Evolutionary conservation across 805 yeast species (phyloP), one percentile per base, ranked within the genome.

Genomic region (Pichia occidentalis): DNA sequence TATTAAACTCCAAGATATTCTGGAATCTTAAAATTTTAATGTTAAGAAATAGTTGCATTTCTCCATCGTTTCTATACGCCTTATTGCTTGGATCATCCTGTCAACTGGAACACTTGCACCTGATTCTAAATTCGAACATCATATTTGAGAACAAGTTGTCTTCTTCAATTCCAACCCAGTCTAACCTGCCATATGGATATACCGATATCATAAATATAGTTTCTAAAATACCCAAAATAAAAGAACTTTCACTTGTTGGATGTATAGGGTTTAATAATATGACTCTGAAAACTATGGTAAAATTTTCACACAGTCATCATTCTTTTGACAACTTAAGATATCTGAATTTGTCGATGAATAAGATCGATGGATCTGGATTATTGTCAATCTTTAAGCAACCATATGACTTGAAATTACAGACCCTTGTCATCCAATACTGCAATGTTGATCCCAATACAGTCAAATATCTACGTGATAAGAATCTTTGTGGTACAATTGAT

Each of bases 311-410:
- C 4, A 13, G 23, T 4, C n/a, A 37, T 17, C 22, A 26, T 12
- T 13, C 24, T 19, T 31, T 37, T 17, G 26, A 29, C n/a, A 21
- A 33, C 3, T n/a, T 38, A 14, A 20, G 20, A 7, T 38, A 29
- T 11, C 22, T 38, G 8, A 33, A 38, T 16, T n/a, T 38, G 4
- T 38, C 42, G n/a, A 11, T 38, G 25, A 38, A 32, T 27, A 38
- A 33, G 14, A 29, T 38, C 10, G 27, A 38, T 5, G 24, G 21
- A 14, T 11, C 22, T 27, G 16, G 29, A 18, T 28, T 38, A 9
- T n/a, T 28, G 7, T 18, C 20, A 11, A 11, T 38, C 11, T 33
- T 33, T 5, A 33, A 16, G 11, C 19, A 27, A 13, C 37, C 37
- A 14, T 17, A 16, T 6, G 24, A 24, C 8, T 7, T 28, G 7